Percentiles rank a stretch among this genome's conserved stretches.
Evolutionary conservation across 768 basidiomycete species (phyloP).

Genomic region (Cytidiella melzeri): DNA sequence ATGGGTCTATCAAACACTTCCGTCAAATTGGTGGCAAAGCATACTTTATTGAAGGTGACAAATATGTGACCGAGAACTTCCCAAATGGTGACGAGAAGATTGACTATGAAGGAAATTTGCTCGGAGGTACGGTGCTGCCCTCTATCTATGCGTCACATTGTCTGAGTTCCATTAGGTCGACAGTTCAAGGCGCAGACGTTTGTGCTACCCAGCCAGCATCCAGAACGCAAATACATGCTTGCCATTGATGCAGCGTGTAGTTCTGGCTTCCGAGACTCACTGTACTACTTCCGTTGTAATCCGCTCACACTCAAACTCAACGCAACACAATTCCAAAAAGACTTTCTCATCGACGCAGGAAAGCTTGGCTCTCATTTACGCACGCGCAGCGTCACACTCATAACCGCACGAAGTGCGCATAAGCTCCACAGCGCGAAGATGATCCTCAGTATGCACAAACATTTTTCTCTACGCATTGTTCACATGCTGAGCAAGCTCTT

Average conservation of each 20-base stretch:
- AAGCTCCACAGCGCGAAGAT: slow-evolving; percentile 93
- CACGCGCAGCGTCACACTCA: slow-evolving; percentile 88
- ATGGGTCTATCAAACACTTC: slow-evolving; percentile 47
- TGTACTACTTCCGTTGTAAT: slow-evolving; percentile 97
- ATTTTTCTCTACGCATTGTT: no score
- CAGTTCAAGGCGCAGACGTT: slow-evolving; percentile 89
- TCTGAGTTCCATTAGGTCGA: slow-evolving; percentile 48
- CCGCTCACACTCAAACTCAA: slow-evolving; percentile 86
- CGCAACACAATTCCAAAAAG: slow-evolving; percentile 86
- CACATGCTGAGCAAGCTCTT: no score
- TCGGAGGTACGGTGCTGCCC: slow-evolving; percentile 55
- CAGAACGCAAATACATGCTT: slow-evolving; percentile 84
- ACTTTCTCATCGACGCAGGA: slow-evolving; percentile 82
- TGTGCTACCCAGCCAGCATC: slow-evolving; percentile 76
- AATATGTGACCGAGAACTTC: slow-evolving; percentile 79
- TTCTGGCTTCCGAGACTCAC: slow-evolving; percentile 91
- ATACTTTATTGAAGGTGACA: slow-evolving; percentile 83
- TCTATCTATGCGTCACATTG: neutral
- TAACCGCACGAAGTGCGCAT: slow-evolving; percentile 88
- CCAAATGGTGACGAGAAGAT: slow-evolving; percentile 89
- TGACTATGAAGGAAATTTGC: slow-evolving; percentile 73
- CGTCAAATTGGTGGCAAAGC: slow-evolving; percentile 66
- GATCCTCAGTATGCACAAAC: slow-evolving; percentile 52
- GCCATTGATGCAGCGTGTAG: slow-evolving; percentile 96
- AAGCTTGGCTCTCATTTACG: slow-evolving; percentile 85